phyloP scores from a whole-genome alignment of 805 yeast genomes.

The Hanseniaspora singularis region DNA sequence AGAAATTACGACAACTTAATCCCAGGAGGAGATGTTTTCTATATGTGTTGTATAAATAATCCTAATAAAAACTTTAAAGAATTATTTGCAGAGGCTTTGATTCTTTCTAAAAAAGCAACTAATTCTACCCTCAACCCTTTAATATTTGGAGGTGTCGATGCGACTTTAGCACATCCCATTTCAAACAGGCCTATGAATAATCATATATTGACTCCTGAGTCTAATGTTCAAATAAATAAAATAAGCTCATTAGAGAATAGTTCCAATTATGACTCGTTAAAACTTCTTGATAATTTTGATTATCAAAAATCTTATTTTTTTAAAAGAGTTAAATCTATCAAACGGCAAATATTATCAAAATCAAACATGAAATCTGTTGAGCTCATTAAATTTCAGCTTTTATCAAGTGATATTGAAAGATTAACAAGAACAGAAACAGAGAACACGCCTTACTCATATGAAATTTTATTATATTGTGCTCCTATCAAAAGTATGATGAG shows the following conservation, averaged over 20 bases:
- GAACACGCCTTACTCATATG: conserved; percentile 13
- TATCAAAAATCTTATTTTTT: conserved; percentile 9
- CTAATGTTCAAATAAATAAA: no score
- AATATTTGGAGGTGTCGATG: no score
- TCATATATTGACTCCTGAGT: no score
- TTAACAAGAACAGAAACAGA: conserved; percentile 7
- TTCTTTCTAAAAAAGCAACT: no score
- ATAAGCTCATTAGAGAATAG: not conserved
- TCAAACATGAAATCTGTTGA: conserved; percentile 3
- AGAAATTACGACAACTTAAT: not conserved
- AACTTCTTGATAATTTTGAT: conserved; percentile 2
- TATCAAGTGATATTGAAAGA: conserved; percentile 11
- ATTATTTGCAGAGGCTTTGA: not conserved
- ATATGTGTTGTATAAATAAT: not conserved
- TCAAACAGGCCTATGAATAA: no score
- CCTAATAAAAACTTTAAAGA: not conserved
- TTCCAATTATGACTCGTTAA: no score
- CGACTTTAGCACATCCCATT: no score
- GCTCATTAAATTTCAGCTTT: not conserved
- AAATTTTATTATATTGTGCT: conserved; percentile 16
- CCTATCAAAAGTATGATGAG: conserved; percentile 22
- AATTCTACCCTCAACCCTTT: no score
- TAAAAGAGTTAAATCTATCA: not conserved
- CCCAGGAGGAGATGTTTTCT: not conserved
- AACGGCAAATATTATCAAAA: not conserved